Base-by-base conservation (phyloP, 805 yeast genomes). In the Candida palmyrensis region DNA sequence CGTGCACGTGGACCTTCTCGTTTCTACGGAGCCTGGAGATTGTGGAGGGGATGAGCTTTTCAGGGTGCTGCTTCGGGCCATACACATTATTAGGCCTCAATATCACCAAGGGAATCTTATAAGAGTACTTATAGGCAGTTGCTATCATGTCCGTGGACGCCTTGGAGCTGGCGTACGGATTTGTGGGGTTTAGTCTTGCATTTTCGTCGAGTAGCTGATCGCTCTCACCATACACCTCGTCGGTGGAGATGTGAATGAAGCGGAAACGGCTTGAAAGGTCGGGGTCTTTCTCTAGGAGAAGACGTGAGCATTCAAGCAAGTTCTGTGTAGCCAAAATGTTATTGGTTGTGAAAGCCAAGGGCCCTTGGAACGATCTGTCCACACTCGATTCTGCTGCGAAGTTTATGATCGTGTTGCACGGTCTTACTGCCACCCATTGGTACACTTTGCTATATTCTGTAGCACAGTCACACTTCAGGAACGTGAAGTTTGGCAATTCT, bases 361-460 rank as follows among this genome's bases (percentile, higher is more conserved):
- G 78, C 29, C 59, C 48, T 0, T 44, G 46, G 33, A 74, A 73
- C 7, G 78, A 71, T 27, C 57, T 59, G 43, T 75, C 81, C 11
- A 75, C 81, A 40, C 70, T 65, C 24, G 75, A 64, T 37, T 73
- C 74, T 5, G 80, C 81, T 0, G 81, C 81, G 36, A 73, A 56
- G 41, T 75, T 66, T 9, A 75, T 35, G n/a, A 74, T 55, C 1
- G 59, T 49, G 8, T 51, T 51, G n/a, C 65, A 43, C 5, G 5
- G 51, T 39, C 6, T 37, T 29, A 9, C 38, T 33, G 25, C 53
- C 42, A 14, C 41, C 32, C 3, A 21, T 1, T 32, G 26, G 12
- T 35, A 18, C n/a, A 70, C 42, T 2, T 35, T 39, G 2, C 37
- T 39, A 4, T 38, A 39, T 6, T 53, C 53, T 10, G 51, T 50